Evolutionary conservation across 2,329 filamentous ascomycete species (phyloP).

Genomic region (Fusarium acutatum): DNA sequence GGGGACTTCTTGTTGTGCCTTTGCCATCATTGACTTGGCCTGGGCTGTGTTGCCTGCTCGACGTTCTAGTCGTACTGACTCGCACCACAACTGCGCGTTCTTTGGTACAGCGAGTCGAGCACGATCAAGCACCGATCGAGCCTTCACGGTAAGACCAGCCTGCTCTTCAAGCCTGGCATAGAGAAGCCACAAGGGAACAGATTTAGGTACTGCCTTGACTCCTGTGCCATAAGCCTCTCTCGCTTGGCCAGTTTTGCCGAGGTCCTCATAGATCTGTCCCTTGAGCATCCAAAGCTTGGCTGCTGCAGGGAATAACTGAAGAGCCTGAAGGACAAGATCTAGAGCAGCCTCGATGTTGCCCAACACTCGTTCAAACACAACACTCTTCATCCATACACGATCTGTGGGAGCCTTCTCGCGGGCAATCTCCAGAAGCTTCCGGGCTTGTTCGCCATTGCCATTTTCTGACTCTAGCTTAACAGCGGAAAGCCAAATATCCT

Average conservation of each 20-base stretch:
- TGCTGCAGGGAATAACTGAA: constrained; percentile 85
- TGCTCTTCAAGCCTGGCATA: constrained; percentile 89
- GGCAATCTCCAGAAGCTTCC: constrained; percentile 82
- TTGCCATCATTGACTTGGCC: constrained; percentile 92
- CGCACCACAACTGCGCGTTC: constrained; percentile 85
- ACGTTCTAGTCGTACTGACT: constrained; percentile 92
- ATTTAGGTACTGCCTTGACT: constrained; percentile 84
- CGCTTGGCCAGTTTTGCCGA: constrained; percentile 82
- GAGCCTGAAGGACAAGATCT: constrained; percentile 84
- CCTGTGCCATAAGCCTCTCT: constrained; percentile 90
- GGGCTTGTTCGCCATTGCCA: constrained; percentile 80
- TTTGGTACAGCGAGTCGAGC: constrained; percentile 89
- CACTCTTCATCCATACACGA: constrained; percentile 96
- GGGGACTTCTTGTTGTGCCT: constrained; percentile 89
- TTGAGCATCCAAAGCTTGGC: constrained; percentile 99
- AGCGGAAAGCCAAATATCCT: constrained; percentile 96
- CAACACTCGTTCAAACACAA: constrained; percentile 88
- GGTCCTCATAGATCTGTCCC: constrained; percentile 92
- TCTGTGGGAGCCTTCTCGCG: constrained; percentile 92
- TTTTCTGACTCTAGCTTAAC: constrained; percentile 97
- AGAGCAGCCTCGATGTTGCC: constrained; percentile 82
- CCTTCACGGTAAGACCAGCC: constrained; percentile 85
- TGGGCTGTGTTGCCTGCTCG: constrained; percentile 84
- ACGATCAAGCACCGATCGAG: constrained; percentile 90
- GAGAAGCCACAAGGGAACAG: constrained; percentile 88